A percentile compares a stretch with the other conserved stretches of the same genome.
Evolutionary conservation across 805 yeast species (phyloP).

Genomic region (Teunomyces lycoperdinae): DNA sequence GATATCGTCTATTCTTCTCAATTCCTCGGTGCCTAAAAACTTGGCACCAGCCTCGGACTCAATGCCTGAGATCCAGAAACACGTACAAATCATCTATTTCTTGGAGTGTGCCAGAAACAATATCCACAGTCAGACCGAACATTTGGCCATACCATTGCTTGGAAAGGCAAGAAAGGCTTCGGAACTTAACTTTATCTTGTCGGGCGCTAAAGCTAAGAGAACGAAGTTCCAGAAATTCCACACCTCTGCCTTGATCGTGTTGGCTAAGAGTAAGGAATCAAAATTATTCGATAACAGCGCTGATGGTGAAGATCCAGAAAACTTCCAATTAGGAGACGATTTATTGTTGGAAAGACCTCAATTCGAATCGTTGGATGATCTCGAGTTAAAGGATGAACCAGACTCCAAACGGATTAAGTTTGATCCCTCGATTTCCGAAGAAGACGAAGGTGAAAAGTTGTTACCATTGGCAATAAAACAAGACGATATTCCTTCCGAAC

Average conservation of each 20-base stretch:
- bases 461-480: constrained; percentile 63
- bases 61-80: constrained; percentile 26
- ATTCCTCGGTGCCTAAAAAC: constrained; percentile 26
- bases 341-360: constrained; percentile 70
- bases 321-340: constrained; percentile 68
- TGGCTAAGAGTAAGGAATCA: constrained; percentile 56
- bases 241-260: constrained; percentile 69
- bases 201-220: constrained; percentile 87
- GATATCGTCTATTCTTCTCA: constrained; percentile 39
- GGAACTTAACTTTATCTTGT: constrained; percentile 59
- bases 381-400: constrained; percentile 34
- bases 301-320: constrained; percentile 45
- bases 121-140: constrained; percentile 62
- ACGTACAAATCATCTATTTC: constrained; percentile 48
- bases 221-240: constrained; percentile 76
- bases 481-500: constrained; percentile 57
- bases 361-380: constrained; percentile 58
- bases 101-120: constrained; percentile 68
- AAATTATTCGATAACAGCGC: constrained; percentile 19
- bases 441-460: constrained; percentile 34
- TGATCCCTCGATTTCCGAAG: constrained; percentile 29
- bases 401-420: constrained; percentile 39
- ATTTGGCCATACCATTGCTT: constrained; percentile 53
- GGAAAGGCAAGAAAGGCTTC: constrained; percentile 57
- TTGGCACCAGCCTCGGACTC: constrained; percentile 30